These are phyloP conservation scores for Thelephora terrestris DNA, from an alignment of 1,284 basidiomycete species.

Conservation along the genomic window DNA sequence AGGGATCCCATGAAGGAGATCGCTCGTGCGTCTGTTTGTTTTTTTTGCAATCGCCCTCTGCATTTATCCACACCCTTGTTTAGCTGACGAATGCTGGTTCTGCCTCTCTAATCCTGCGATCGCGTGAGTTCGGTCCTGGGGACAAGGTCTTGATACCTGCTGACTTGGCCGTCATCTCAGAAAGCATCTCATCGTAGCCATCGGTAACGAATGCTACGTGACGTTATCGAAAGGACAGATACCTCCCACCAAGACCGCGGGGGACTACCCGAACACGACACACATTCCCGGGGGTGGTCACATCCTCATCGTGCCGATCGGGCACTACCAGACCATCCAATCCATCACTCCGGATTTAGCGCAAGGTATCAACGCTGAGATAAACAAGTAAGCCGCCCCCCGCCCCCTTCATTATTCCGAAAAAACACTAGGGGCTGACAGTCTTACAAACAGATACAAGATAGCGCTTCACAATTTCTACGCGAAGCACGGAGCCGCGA, in stretches of 20 bases:
- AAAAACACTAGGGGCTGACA: constrained; percentile 2
- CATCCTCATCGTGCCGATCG: constrained; percentile 81
- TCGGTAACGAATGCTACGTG: constrained; percentile 87
- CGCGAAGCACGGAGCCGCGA: constrained; percentile 54
- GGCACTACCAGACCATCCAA: constrained; percentile 51
- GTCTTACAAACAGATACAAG: constrained; percentile 58
- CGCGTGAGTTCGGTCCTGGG: constrained; percentile 40
- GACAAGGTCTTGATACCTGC: not conserved
- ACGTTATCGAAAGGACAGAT: constrained; percentile 92
- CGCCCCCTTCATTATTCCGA: constrained; percentile 1
- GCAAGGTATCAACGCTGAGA: constrained; percentile 68
- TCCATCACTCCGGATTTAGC: constrained; percentile 67
- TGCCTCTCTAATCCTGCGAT: constrained; percentile 88
- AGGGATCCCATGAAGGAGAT: constrained; percentile 70
- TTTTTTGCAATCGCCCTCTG: not conserved
- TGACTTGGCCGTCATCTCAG: constrained; percentile 28
- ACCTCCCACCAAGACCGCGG: constrained; percentile 60
- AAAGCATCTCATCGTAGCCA: constrained; percentile 90
- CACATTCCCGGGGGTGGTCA: constrained; percentile 88
- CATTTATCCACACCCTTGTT: not conserved
- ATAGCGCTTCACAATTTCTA: constrained; percentile 63
- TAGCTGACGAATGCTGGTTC: constrained; percentile 92
- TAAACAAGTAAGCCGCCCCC: constrained; percentile 45
- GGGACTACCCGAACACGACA: constrained; percentile 27
- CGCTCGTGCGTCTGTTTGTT: constrained; percentile 43